These are phyloP conservation scores for Lasiodiplodia hormozganensis DNA, from an alignment of 2,329 filamentous ascomycete genomes.

Conservation along the genomic window DNA sequence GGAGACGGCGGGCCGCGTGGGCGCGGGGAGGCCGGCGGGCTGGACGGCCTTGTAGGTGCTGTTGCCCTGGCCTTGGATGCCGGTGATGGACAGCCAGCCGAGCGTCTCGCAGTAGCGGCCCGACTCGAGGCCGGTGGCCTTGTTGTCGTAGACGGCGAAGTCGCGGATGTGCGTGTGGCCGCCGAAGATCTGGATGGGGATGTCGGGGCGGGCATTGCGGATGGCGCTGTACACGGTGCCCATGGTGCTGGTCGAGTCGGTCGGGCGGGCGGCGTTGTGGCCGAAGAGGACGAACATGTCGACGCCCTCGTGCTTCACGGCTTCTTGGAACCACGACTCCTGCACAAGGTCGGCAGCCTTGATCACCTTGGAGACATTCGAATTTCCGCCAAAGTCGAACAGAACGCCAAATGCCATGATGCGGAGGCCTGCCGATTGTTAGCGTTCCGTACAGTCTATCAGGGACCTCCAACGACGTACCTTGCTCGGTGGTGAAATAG, in stretches of 20 bases:
- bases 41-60: slow-evolving; percentile 50
- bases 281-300: slow-evolving; percentile 70
- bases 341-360: slow-evolving; percentile 60
- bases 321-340: slow-evolving; percentile 66
- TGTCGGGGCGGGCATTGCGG: slow-evolving; percentile 61
- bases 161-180: slow-evolving; percentile 71
- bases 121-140: slow-evolving; percentile 67
- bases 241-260: slow-evolving; percentile 54
- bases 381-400: slow-evolving; percentile 62
- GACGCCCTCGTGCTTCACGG: slow-evolving; percentile 61
- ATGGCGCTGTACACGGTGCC: slow-evolving; percentile 65
- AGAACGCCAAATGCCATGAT: slow-evolving; percentile 62
- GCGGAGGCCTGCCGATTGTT: slow-evolving; percentile 44
- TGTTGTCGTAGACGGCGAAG: slow-evolving; percentile 68
- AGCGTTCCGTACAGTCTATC: not conserved
- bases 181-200: slow-evolving; percentile 70
- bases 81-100: slow-evolving; percentile 70
- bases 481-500: slow-evolving; percentile 58
- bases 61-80: slow-evolving; percentile 54
- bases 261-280: slow-evolving; percentile 65
- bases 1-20: slow-evolving; percentile 44
- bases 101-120: slow-evolving; percentile 72
- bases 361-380: slow-evolving; percentile 67
- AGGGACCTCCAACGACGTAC: slow-evolving; percentile 32
- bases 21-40: slow-evolving; percentile 53